Percentiles rank a stretch among this genome's conserved stretches.
Evolutionary conservation across 768 basidiomycete species (phyloP).

Genomic region (Pluteus cervinus): DNA sequence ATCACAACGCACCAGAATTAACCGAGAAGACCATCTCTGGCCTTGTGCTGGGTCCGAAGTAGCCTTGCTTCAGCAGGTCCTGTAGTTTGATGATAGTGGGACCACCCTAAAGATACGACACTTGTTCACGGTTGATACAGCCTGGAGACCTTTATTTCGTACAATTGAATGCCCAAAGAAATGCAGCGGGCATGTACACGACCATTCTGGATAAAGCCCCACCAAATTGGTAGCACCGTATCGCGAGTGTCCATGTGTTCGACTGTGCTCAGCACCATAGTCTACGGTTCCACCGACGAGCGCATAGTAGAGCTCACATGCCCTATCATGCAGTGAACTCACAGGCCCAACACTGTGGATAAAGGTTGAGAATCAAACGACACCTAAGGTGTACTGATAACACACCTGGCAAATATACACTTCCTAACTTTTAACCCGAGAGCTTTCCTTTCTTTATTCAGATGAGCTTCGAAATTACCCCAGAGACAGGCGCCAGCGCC

Average conservation of each 20-base stretch:
- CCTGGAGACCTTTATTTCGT: no score
- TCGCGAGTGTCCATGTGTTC: conserved; percentile 28
- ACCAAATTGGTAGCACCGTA: conserved; percentile 32
- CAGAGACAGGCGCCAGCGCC: conserved; percentile 28
- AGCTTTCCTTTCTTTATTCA: no score
- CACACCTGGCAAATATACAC: no score
- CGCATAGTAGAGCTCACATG: conserved; percentile 44
- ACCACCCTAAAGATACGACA: conserved; percentile 31
- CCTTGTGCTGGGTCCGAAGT: conserved; percentile 32
- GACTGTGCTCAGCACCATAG: conserved; percentile 39
- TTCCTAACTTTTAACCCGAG: no score
- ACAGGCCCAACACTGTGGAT: conserved; percentile 39
- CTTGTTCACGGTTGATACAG: conserved; percentile 4
- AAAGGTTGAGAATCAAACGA: neutral
- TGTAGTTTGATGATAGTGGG: conserved; percentile 43
- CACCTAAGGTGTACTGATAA: no score
- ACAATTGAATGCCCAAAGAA: conserved; percentile 47
- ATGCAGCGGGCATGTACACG: conserved; percentile 33
- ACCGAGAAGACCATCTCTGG: conserved; percentile 44
- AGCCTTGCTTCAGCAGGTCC: conserved; percentile 29
- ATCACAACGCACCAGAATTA: conserved; percentile 29
- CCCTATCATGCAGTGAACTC: conserved; percentile 47
- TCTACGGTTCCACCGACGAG: conserved; percentile 43
- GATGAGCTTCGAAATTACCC: no score
- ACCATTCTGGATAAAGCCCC: conserved; percentile 45